Conservation (phyloP, 305 asterid species). For the Fraxinus xanthoxyloides region DNA sequence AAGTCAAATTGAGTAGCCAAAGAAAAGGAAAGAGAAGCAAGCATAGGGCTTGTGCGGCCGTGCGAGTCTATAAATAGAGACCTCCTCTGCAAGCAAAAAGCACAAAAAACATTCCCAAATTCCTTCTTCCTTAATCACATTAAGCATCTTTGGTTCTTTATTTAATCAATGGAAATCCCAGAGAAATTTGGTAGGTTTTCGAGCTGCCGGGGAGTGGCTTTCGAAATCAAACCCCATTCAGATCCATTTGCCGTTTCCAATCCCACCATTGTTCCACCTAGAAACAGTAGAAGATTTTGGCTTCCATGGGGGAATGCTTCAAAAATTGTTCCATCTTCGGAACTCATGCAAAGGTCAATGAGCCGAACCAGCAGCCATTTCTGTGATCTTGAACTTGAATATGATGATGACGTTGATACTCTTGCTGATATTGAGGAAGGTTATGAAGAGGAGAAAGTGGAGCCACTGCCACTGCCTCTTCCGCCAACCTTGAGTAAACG, state of each 20-base stretch:
- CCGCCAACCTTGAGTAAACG: conserved; percentile 23
- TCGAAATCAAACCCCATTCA: conserved; percentile 36
- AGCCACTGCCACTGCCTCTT: conserved; percentile 20
- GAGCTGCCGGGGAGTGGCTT: conserved; percentile 44
- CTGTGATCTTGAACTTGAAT: conserved; percentile 27
- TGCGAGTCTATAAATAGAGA: background rate
- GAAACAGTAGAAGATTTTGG: conserved; percentile 25
- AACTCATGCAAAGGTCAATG: conserved; percentile 24
- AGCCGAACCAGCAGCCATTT: conserved; percentile 42
- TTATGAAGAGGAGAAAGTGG: conserved; percentile 5
- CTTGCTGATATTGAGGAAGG: conserved; percentile 33
- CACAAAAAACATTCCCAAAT: background rate
- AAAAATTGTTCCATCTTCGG: conserved; percentile 22
- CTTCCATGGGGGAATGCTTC: conserved; percentile 32
- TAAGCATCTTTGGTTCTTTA: background rate
- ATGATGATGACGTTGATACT: conserved; percentile 2
- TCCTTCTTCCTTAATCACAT: background rate
- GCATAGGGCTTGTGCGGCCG: background rate
- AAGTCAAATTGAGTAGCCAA: background rate
- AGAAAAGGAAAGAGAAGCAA: background rate
- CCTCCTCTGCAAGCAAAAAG: background rate
- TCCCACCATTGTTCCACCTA: background rate
- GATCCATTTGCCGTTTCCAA: conserved; percentile 27
- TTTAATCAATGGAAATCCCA: conserved; percentile 18
- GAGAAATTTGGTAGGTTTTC: conserved; percentile 26